phyloP scores from a whole-genome alignment of 2,329 filamentous ascomycete genomes.

The Truncatella angustata region DNA sequence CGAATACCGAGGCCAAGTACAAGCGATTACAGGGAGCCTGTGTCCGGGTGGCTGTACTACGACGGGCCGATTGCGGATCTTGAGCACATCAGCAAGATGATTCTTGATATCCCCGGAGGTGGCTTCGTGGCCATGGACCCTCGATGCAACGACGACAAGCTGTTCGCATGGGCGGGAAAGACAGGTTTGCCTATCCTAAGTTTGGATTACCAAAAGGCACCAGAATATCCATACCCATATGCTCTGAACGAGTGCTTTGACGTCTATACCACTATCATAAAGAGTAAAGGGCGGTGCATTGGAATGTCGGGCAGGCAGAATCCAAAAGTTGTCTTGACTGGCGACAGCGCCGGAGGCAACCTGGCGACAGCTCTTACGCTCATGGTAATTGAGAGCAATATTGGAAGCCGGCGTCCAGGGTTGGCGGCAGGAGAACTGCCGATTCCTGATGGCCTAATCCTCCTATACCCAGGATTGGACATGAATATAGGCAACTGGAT shows the following conservation, averaged over 20 bases:
- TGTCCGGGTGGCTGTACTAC: constrained; percentile 89
- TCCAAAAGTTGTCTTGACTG: constrained; percentile 70
- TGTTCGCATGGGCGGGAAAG: constrained; percentile 88
- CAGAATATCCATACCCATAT: constrained; percentile 81
- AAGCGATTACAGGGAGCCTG: constrained; percentile 80
- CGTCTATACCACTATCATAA: constrained; percentile 73
- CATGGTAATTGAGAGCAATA: constrained; percentile 81
- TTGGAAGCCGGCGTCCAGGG: constrained; percentile 53
- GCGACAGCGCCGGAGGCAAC: constrained; percentile 82
- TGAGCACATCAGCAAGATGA: constrained; percentile 71
- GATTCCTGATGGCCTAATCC: constrained; percentile 73
- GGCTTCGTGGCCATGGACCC: constrained; percentile 97
- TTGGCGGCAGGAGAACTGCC: constrained; percentile 62
- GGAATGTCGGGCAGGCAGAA: constrained; percentile 65
- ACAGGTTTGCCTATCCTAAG: constrained; percentile 87
- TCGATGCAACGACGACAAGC: constrained; percentile 89
- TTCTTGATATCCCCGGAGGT: constrained; percentile 89
- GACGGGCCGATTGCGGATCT: constrained; percentile 81
- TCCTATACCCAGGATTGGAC: constrained; percentile 88
- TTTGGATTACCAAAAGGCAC: constrained; percentile 85
- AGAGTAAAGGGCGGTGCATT: constrained; percentile 70
- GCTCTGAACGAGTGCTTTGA: constrained; percentile 87
- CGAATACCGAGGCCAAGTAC: constrained; percentile 77
- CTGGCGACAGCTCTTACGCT: constrained; percentile 77
- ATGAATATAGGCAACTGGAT: constrained; percentile 99